A percentile compares a stretch with the other conserved stretches of the same genome.
phyloP scores from a whole-genome alignment of 805 yeast species.

The Metschnikowia chrysomelidarum region DNA sequence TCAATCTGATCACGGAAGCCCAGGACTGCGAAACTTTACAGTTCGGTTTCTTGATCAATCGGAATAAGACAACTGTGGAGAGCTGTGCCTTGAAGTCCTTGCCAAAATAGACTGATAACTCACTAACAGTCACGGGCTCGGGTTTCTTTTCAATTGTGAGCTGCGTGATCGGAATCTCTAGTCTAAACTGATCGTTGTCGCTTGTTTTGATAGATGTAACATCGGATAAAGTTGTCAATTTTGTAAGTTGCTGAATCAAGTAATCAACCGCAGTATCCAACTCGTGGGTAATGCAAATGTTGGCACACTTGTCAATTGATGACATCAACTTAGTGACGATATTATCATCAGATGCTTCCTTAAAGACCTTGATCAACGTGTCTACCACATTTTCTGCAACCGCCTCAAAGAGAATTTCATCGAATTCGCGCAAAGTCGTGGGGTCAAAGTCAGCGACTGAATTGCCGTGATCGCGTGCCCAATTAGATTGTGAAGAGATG shows the following conservation, averaged over 20 bases:
- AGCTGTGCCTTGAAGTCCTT: slow-evolving; percentile 89
- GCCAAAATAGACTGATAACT: slow-evolving; percentile 80
- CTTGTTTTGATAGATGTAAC: slow-evolving; percentile 21
- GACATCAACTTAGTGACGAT: slow-evolving; percentile 84
- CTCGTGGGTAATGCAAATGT: slow-evolving; percentile 65
- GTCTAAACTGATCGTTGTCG: slow-evolving; percentile 22
- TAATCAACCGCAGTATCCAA: slow-evolving; percentile 58
- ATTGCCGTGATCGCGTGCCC: slow-evolving; percentile 16
- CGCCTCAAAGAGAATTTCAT: slow-evolving; percentile 64
- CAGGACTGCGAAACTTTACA: slow-evolving; percentile 55
- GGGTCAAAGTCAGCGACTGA: slow-evolving; percentile 17
- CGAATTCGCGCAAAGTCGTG: slow-evolving; percentile 52
- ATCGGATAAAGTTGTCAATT: slow-evolving; percentile 63
- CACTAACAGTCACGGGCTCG: slow-evolving; percentile 70
- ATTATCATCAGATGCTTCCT: slow-evolving; percentile 87
- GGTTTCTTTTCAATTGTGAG: slow-evolving; percentile 51
- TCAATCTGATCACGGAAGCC: slow-evolving; percentile 56
- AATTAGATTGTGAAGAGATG: slow-evolving; percentile 45
- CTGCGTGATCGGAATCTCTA: slow-evolving; percentile 36
- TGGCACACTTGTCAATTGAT: slow-evolving; percentile 81
- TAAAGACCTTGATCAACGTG: slow-evolving; percentile 74
- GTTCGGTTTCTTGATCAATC: slow-evolving; percentile 62
- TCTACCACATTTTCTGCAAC: slow-evolving; percentile 64
- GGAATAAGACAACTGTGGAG: slow-evolving; percentile 80
- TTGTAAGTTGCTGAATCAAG: slow-evolving; percentile 63